Base-by-base conservation (phyloP, 768 basidiomycete genomes). In the Lentinula detonsa region DNA sequence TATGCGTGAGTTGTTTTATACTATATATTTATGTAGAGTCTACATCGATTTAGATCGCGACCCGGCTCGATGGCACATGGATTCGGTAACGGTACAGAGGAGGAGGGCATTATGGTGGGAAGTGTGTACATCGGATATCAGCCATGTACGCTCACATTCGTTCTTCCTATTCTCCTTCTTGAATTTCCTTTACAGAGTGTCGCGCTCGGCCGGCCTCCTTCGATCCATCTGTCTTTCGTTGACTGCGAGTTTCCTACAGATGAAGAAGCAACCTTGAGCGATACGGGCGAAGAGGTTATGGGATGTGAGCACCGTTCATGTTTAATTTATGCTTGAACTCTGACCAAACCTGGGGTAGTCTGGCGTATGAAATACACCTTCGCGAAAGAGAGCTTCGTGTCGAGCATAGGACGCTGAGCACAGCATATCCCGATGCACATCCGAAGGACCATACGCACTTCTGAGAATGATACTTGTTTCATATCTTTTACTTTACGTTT, bases 361-460 rank as follows among this genome's bases (percentile, higher is more conserved):
- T 85, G 83, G 83, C 73, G 75, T 9, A 82, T 82, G 76, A 85
- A 84, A 63, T 80, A 84, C 65, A 69, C 70, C 0, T 85, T 86
- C 61, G 75, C 77, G 2, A 73, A 73, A 23, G 79, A 84, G 50
- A 77, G 81, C n/a, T n/a, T n/a, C 35, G 21, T 23, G 23, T 23
- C 2, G 23, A 23, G 23, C 23, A 23, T 23, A 23, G 23, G 23
- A 23, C 23, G 23, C 23, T 23, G 23, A 23, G 23, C 23, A 23
- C 23, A 23, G 23, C 23, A 2, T 23, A 23, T 23, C 23, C 23
- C 23, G 23, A 23, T 23, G 23, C 23, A 23, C 23, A 23, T 23
- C 23, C 23, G 23, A 23, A 23, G 23, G 23, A 23, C 23, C 23
- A 23, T 23, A 23, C 23, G 23, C 23, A 23, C 23, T 23, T 23